phyloP scores from a whole-genome alignment of 2,329 filamentous ascomycete genomes.

The Setomelanomma holmii region DNA sequence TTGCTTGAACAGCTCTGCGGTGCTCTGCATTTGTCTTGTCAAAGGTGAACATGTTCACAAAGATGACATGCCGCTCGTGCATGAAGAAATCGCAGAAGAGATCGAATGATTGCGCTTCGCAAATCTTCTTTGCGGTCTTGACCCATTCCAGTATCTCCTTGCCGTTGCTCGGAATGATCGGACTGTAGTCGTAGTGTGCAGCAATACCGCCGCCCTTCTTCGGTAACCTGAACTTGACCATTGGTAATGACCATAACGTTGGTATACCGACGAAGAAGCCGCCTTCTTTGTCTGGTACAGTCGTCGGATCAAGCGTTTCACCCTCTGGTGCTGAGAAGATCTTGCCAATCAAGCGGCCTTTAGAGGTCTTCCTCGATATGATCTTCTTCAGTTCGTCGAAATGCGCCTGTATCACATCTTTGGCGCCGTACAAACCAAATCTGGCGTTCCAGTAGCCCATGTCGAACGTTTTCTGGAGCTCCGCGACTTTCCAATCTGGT shows the following conservation, averaged over 20 bases:
- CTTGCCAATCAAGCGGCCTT: constrained; percentile 47
- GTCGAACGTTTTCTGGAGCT: constrained; percentile 53
- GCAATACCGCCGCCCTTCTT: constrained; percentile 37
- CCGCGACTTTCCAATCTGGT: constrained; percentile 54
- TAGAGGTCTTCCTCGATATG: constrained; percentile 45
- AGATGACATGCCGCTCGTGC: constrained; percentile 56
- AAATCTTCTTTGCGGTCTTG: constrained; percentile 50
- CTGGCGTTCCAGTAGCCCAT: constrained; percentile 56
- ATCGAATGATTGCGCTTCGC: constrained; percentile 53
- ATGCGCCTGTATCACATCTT: constrained; percentile 53
- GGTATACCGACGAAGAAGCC: constrained; percentile 43
- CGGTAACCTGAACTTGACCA: constrained; percentile 42
- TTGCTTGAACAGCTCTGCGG: constrained; percentile 42
- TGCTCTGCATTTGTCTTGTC: constrained; percentile 54
- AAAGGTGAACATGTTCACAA: constrained; percentile 58
- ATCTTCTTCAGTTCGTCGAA: constrained; percentile 51
- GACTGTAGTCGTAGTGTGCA: constrained; percentile 42
- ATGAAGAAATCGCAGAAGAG: constrained; percentile 59
- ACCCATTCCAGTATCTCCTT: constrained; percentile 54
- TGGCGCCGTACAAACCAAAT: constrained; percentile 55
- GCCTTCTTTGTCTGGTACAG: constrained; percentile 37
- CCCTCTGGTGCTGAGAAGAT: constrained; percentile 51
- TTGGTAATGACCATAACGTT: constrained; percentile 39
- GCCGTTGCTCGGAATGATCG: constrained; percentile 44
- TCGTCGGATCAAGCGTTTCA: constrained; percentile 49